Percentiles rank a stretch among this genome's conserved stretches.
Conservation (phyloP, 164 flowering plant genomes). For the Chloranthus sessilifolius region DNA sequence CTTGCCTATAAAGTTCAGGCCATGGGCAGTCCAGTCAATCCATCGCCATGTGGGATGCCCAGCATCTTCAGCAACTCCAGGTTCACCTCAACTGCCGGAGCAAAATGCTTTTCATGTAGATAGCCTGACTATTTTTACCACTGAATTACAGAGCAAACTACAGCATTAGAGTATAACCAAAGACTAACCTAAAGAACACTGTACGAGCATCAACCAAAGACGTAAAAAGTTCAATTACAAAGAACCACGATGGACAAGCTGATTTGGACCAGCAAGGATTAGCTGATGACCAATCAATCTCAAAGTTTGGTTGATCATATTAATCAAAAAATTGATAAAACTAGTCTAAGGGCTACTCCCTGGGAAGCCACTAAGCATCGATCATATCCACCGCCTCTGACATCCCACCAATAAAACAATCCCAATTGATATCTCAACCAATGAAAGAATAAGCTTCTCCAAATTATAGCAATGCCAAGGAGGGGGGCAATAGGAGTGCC, state of each 20-base stretch:
- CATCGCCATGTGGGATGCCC: slow-evolving; percentile 21
- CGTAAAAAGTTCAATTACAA: slow-evolving; percentile 1
- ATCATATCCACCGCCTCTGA: neutral
- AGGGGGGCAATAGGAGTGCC: neutral
- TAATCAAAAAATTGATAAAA: slow-evolving; percentile 1
- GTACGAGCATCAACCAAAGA: neutral
- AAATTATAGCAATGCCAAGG: neutral
- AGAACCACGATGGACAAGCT: neutral
- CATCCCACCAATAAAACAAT: too few species aligned
- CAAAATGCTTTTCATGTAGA: slow-evolving; percentile 14
- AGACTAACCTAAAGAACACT: slow-evolving; percentile 8
- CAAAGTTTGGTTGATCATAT: neutral
- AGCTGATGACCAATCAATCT: slow-evolving; percentile 3
- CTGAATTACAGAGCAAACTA: slow-evolving; percentile 9
- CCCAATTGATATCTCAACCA: neutral
- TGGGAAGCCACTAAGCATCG: neutral
- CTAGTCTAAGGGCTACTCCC: slow-evolving; percentile 1
- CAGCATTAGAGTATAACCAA: slow-evolving; percentile 11
- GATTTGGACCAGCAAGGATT: neutral
- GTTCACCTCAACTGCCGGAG: slow-evolving; percentile 17
- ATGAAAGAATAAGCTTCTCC: neutral
- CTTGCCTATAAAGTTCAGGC: slow-evolving; percentile 42
- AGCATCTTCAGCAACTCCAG: slow-evolving; percentile 24
- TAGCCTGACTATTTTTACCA: slow-evolving; percentile 15
- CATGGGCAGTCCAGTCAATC: slow-evolving; percentile 18